Conservation (phyloP, 768 basidiomycete species). For the Lentinula raphanica region DNA sequence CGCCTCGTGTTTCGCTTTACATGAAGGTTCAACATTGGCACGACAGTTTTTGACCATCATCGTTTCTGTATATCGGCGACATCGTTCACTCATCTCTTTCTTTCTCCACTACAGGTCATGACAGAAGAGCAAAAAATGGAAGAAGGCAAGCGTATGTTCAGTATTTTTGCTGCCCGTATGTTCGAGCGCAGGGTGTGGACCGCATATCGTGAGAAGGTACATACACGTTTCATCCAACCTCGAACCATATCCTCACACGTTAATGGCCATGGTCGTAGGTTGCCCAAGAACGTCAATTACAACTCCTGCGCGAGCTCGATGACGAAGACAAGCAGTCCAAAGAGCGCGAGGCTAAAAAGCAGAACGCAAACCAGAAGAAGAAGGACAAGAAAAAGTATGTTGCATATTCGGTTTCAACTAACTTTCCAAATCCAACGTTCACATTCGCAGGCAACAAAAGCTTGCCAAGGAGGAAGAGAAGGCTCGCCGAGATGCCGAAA, state of each 20-base stretch:
- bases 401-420: neutral
- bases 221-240: neutral
- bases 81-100: slow-evolving; percentile 12
- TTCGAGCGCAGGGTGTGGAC: slow-evolving; percentile 97
- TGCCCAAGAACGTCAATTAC: slow-evolving; percentile 91
- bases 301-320: slow-evolving; percentile 90
- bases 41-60: no score
- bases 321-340: slow-evolving; percentile 86
- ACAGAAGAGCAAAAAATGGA: slow-evolving; percentile 99
- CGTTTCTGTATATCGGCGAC: no score
- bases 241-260: neutral
- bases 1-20: no score
- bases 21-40: no score
- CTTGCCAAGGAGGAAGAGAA: slow-evolving; percentile 89
- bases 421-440: neutral
- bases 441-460: slow-evolving; percentile 72
- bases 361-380: slow-evolving; percentile 97
- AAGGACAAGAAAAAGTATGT: slow-evolving; percentile 88
- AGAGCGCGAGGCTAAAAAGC: slow-evolving; percentile 90
- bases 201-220: slow-evolving; percentile 81
- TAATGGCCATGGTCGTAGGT: slow-evolving; percentile 32
- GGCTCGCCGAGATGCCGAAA: slow-evolving; percentile 76
- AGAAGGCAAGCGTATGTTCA: slow-evolving; percentile 99
- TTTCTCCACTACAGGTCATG: slow-evolving; percentile 48
- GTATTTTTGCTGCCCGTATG: slow-evolving; percentile 98